These are phyloP conservation scores for Ophiostoma sp. DNA, from an alignment of 2,329 filamentous ascomycete species.

Conservation along the genomic window DNA sequence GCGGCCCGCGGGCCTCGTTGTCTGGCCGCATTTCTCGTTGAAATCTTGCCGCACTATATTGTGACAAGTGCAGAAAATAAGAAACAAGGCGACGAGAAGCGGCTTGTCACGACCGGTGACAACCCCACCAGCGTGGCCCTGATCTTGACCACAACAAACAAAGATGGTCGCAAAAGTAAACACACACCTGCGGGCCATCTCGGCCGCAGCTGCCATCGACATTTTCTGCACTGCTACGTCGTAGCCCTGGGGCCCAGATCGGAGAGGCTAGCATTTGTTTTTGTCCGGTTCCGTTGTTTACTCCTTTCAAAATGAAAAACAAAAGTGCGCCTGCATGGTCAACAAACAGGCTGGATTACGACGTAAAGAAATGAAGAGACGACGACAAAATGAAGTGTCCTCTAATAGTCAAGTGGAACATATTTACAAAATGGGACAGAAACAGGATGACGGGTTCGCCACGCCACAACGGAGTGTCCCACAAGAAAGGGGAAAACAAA, in stretches of 20 bases:
- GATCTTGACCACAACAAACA: not conserved
- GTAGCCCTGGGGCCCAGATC: not conserved
- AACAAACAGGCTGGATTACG: not conserved
- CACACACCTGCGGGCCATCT: not conserved
- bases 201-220: not conserved
- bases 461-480: not conserved
- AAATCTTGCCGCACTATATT: not conserved
- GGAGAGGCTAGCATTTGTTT: not conserved
- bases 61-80: not conserved
- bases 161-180: not conserved
- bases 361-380: not conserved
- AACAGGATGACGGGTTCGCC: not conserved
- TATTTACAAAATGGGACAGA: not conserved
- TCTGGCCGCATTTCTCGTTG: not conserved
- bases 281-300: not conserved
- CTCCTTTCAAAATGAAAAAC: not conserved
- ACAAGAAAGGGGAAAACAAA: not conserved
- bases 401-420: too few relatives aligned
- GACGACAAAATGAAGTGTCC: not conserved
- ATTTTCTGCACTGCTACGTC: not conserved
- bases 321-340: not conserved
- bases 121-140: not conserved
- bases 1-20: conserved; percentile 10
- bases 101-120: not conserved
- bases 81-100: not conserved